phyloP scores from a whole-genome alignment of 495 filamentous ascomycete species.

The Parmelia sp. region DNA sequence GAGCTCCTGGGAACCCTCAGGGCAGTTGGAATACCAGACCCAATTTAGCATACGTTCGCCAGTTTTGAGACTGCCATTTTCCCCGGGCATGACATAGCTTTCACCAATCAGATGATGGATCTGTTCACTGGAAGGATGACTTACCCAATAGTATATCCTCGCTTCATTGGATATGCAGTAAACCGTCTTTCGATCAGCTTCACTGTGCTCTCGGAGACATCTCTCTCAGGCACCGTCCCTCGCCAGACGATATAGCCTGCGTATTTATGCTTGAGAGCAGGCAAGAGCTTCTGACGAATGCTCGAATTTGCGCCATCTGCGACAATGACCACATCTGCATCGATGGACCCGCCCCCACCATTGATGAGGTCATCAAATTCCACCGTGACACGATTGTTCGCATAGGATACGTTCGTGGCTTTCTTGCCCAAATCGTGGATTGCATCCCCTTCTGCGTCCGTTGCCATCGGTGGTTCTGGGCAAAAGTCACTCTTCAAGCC shows the following conservation, averaged over 20 bases:
- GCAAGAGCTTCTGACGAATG: constrained; percentile 22
- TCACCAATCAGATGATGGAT: no score
- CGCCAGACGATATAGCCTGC: constrained; percentile 49
- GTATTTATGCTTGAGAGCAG: constrained; percentile 14
- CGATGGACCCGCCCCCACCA: neutral
- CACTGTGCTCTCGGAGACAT: constrained; percentile 30
- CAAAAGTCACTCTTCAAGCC: constrained; percentile 20
- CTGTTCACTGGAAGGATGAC: no score
- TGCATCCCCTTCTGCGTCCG: neutral
- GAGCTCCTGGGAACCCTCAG: neutral
- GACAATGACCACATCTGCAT: constrained; percentile 27
- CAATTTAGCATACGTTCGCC: constrained; percentile 49
- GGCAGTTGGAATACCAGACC: constrained; percentile 51
- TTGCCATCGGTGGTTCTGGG: constrained; percentile 15
- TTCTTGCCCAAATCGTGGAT: constrained; percentile 16
- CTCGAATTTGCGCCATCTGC: constrained; percentile 27
- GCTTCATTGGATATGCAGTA: no score
- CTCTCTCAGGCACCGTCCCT: constrained; percentile 42
- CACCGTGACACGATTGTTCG: neutral
- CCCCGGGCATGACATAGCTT: constrained; percentile 48
- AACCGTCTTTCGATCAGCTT: no score
- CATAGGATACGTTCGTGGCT: no score
- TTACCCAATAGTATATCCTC: no score
- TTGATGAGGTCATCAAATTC: constrained; percentile 2
- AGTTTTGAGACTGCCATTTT: constrained; percentile 41